phyloP scores from a whole-genome alignment of 805 yeast genomes.

The Pichia insulana region DNA sequence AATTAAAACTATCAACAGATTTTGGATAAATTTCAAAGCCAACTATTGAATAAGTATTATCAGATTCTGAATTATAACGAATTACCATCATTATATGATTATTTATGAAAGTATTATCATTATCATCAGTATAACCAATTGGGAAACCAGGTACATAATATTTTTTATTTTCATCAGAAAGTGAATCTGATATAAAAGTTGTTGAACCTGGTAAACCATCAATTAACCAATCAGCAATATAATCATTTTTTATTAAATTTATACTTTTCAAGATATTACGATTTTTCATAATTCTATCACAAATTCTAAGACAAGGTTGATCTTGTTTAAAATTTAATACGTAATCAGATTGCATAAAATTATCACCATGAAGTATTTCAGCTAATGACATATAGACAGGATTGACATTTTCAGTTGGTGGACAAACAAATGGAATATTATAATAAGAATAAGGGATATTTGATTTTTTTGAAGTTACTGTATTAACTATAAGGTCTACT shows the following conservation, averaged over 20 bases:
- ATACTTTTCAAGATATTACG: slow-evolving; percentile 47
- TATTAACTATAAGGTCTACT: slow-evolving; percentile 66
- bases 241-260: slow-evolving; percentile 55
- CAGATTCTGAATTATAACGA: slow-evolving; percentile 51
- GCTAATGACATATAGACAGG: slow-evolving; percentile 64
- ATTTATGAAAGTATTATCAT: slow-evolving; percentile 54
- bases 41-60: slow-evolving; percentile 50
- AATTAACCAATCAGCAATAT: slow-evolving; percentile 74
- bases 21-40: slow-evolving; percentile 88
- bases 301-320: slow-evolving; percentile 53
- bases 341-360: slow-evolving; percentile 70
- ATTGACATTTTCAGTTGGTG: slow-evolving; percentile 44
- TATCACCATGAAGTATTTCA: slow-evolving; percentile 72
- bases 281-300: slow-evolving; percentile 54
- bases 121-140: slow-evolving; percentile 58
- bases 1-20: slow-evolving; percentile 55
- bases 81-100: slow-evolving; percentile 79
- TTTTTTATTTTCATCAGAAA: slow-evolving; percentile 35
- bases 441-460: slow-evolving; percentile 72
- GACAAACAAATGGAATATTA: slow-evolving; percentile 75
- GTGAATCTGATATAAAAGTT: slow-evolving; percentile 53
- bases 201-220: slow-evolving; percentile 88
- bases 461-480: slow-evolving; percentile 69
- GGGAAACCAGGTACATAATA: slow-evolving; percentile 86
- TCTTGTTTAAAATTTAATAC: slow-evolving; percentile 57